Percentiles rank a stretch among this genome's conserved stretches.
Conservation (phyloP, 768 basidiomycete species). For the Coprinellus micaceus region DNA sequence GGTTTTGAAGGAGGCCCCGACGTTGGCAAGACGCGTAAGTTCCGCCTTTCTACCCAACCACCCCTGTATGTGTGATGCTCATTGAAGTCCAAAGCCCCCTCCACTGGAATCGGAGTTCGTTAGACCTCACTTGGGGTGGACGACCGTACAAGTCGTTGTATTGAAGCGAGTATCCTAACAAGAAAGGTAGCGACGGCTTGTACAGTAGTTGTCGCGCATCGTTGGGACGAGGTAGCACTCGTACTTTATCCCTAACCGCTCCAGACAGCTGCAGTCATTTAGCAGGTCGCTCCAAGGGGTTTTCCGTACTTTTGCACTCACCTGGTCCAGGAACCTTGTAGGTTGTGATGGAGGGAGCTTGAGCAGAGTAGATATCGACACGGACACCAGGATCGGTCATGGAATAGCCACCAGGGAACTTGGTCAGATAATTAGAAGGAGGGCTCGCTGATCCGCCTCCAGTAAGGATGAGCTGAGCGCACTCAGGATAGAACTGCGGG, state of each 20-base stretch:
- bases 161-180: too few species aligned
- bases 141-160: too few species aligned
- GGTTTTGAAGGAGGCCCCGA: too few species aligned
- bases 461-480: conserved; percentile 35
- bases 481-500: conserved; percentile 39
- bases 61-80: too few species aligned
- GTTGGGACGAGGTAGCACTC: too few species aligned
- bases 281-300: neutral
- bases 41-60: too few species aligned
- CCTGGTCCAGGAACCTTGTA: conserved; percentile 34
- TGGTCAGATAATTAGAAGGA: conserved; percentile 28
- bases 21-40: too few species aligned
- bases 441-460: conserved; percentile 34
- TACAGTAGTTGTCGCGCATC: too few species aligned
- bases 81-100: too few species aligned
- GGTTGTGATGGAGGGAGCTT: conserved; percentile 27
- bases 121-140: too few species aligned
- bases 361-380: conserved; percentile 34
- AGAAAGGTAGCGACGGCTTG: too few species aligned
- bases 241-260: conserved; percentile 2
- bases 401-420: conserved; percentile 34
- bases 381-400: conserved; percentile 33
- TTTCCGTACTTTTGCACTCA: conserved; percentile 14
- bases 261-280: conserved; percentile 20
- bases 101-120: too few species aligned